phyloP scores from a whole-genome alignment of 306 rosid species.

The Herpetospermum pedunculosum region DNA sequence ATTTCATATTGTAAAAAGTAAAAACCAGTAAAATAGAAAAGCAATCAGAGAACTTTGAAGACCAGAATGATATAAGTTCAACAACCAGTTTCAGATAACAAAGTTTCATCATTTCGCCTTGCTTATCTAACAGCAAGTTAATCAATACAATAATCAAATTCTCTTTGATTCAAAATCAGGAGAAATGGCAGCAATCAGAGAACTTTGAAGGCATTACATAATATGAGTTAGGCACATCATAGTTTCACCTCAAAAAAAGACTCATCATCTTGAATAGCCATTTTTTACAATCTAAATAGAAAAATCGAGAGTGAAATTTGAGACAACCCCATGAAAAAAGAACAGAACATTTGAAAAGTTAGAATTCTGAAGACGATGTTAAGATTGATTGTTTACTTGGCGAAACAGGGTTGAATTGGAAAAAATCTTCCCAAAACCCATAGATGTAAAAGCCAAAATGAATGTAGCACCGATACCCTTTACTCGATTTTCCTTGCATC shows the following conservation, averaged over 20 bases:
- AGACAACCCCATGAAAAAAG: not conserved
- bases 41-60: conserved; percentile 55
- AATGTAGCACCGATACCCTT: conserved; percentile 30
- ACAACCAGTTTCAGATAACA: conserved; percentile 26
- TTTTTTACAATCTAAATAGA: not conserved
- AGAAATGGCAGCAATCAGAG: conserved; percentile 15
- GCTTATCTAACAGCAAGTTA: not conserved
- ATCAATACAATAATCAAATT: not conserved
- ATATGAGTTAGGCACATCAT: conserved; percentile 8
- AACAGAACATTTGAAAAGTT: not conserved
- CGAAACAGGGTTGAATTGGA: conserved; percentile 8
- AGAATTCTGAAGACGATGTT: not conserved
- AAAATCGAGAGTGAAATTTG: not conserved
- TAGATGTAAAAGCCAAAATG: conserved; percentile 16
- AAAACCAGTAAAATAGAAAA: not conserved
- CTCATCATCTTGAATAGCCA: conserved; percentile 17
- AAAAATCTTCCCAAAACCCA: conserved; percentile 7
- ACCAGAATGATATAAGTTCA: conserved; percentile 18
- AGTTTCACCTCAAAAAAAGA: conserved; percentile 5
- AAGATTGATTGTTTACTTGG: not conserved
- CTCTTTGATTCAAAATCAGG: not conserved
- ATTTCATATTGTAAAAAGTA: not conserved
- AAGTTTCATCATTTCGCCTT: conserved; percentile 17
- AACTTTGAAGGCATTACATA: conserved; percentile 21
- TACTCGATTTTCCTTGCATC: conserved; percentile 34